Percentiles rank a stretch among this genome's conserved stretches.
Conservation (phyloP, 2,329 filamentous ascomycete species). For the Talaromyces amestolkiae region DNA sequence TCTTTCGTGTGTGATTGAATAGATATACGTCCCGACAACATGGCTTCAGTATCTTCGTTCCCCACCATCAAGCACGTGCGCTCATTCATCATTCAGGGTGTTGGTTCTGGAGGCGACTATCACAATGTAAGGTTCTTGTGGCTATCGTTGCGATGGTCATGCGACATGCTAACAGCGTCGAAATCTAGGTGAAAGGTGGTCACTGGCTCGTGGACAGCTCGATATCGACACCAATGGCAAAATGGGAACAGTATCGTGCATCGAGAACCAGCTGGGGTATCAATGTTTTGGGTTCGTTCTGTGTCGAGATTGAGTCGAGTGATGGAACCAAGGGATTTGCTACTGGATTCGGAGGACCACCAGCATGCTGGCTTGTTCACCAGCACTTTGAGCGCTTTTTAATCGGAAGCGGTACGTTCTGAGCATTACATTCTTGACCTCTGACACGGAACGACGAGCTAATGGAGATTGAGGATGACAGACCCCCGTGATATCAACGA, state of each 20-base stretch:
- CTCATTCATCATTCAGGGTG: slow-evolving; percentile 47
- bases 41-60: slow-evolving; percentile 35
- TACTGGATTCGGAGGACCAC: slow-evolving; percentile 89
- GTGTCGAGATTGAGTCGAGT: slow-evolving; percentile 80
- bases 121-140: slow-evolving; percentile 72
- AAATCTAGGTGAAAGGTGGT: slow-evolving; percentile 44
- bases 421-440: too few species aligned
- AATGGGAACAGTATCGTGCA: slow-evolving; percentile 81
- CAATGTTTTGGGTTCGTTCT: slow-evolving; percentile 90
- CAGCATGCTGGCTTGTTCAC: slow-evolving; percentile 89
- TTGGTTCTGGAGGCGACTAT: slow-evolving; percentile 59
- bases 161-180: slow-evolving; percentile 1
- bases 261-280: slow-evolving; percentile 93
- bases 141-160: not conserved
- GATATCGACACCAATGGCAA: slow-evolving; percentile 88
- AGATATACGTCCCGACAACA: slow-evolving; percentile 20
- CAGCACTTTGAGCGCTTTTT: slow-evolving; percentile 93
- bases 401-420: slow-evolving; percentile 64
- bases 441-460: not conserved
- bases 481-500: slow-evolving; percentile 90
- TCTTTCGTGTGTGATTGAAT: not conserved
- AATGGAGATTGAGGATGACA: slow-evolving; percentile 26
- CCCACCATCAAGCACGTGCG: slow-evolving; percentile 47
- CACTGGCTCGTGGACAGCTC: slow-evolving; percentile 85
- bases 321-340: slow-evolving; percentile 94